phyloP scores from a whole-genome alignment of 2,329 filamentous ascomycete genomes.

The Arthrinium phaeospermum region DNA sequence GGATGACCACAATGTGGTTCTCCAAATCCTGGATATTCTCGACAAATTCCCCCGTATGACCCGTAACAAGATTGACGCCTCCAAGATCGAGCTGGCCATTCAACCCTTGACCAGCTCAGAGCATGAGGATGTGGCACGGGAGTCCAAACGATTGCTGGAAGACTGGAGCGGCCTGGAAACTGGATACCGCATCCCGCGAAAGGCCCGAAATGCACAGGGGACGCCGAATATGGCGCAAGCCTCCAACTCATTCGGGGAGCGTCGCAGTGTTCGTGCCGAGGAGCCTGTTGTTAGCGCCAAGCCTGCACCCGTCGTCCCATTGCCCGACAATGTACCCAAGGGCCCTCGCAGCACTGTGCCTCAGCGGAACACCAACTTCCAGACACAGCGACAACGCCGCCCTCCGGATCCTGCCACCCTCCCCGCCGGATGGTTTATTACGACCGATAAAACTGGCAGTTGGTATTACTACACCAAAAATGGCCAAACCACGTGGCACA shows the following conservation, averaged over 20 bases:
- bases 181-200: conserved; percentile 89
- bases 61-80: conserved; percentile 95
- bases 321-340: conserved; percentile 59
- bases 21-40: conserved; percentile 89
- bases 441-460: conserved; percentile 72
- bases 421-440: conserved; percentile 85
- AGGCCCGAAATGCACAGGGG: conserved; percentile 72
- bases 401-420: conserved; percentile 57
- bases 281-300: conserved; percentile 45
- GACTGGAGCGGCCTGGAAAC: conserved; percentile 90
- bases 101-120: conserved; percentile 69
- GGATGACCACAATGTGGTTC: conserved; percentile 86
- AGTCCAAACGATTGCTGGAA: conserved; percentile 74
- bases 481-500: conserved; percentile 81
- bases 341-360: conserved; percentile 65
- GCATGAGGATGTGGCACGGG: conserved; percentile 76
- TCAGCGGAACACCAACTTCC: conserved; percentile 59
- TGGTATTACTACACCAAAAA: conserved; percentile 85
- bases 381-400: conserved; percentile 59
- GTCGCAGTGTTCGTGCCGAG: conserved; percentile 63
- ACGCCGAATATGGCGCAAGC: conserved; percentile 42
- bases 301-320: conserved; percentile 43
- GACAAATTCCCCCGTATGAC: conserved; percentile 89
- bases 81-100: conserved; percentile 88
- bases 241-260: conserved; percentile 66